phyloP scores from a whole-genome alignment of 108 stramenopile genomes.

The Nitzschia sp. region DNA sequence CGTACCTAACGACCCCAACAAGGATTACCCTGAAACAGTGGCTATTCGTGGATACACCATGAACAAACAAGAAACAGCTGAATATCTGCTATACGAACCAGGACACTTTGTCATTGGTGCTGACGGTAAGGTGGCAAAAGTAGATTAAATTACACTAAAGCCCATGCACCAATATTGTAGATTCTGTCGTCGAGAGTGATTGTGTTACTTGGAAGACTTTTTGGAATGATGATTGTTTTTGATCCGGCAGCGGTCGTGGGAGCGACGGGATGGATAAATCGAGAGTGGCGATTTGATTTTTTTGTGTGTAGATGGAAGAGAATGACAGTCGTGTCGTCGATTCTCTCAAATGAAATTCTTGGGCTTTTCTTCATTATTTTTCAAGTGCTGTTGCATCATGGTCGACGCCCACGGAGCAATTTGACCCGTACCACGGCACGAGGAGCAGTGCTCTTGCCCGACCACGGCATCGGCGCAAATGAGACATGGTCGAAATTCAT shows the following conservation, averaged over 20 bases:
- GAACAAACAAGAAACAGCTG: constrained; percentile 71
- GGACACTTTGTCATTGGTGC: constrained; percentile 73
- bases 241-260: no score
- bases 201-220: no score
- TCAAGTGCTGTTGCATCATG: not conserved
- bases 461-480: constrained; percentile 14
- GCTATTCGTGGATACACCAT: constrained; percentile 88
- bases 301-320: no score
- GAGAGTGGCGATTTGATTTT: no score
- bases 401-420: constrained; percentile 35
- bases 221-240: no score
- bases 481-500: constrained; percentile 11
- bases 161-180: no score
- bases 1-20: constrained; percentile 55
- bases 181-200: no score
- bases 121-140: constrained; percentile 62
- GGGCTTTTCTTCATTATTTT: not conserved
- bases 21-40: constrained; percentile 73
- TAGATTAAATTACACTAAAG: constrained; percentile 29
- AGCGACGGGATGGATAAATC: no score
- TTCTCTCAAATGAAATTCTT: not conserved
- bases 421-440: constrained; percentile 37
- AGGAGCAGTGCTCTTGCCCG: constrained; percentile 25
- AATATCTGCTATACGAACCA: constrained; percentile 77
- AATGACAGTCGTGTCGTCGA: no score